phyloP scores from a whole-genome alignment of 768 basidiomycete species.

The Russula dissimulans region DNA sequence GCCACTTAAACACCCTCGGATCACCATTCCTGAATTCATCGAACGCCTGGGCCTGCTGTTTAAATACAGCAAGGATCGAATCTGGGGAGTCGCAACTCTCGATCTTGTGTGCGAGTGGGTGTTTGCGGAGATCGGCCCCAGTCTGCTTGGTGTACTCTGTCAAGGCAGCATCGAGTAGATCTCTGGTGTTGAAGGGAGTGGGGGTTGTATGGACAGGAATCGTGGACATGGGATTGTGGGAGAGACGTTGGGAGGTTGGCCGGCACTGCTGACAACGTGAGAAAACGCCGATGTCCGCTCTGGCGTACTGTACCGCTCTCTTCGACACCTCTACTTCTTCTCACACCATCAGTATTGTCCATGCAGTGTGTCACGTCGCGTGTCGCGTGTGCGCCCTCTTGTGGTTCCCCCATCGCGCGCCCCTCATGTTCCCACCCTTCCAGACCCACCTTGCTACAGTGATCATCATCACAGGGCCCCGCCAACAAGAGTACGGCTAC shows the following conservation, averaged over 20 bases:
- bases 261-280: no score
- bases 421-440: neutral
- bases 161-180: neutral
- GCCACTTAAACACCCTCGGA: neutral
- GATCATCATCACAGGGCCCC: conserved; percentile 13
- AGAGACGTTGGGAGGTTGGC: neutral
- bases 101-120: neutral
- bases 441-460: neutral
- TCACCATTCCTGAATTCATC: neutral
- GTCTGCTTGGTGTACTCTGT: neutral
- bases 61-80: neutral
- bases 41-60: neutral
- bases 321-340: no score
- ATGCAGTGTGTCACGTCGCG: neutral
- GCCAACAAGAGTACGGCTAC: conserved; percentile 54
- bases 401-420: neutral
- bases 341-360: no score
- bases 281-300: no score
- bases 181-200: no score
- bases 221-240: neutral
- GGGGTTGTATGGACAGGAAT: no score
- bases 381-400: neutral
- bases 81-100: neutral
- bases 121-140: neutral
- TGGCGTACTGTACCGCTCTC: no score